Evolutionary conservation across 2,329 filamentous ascomycete species (phyloP), one percentile per base, ranked within the genome.

Genomic region (Ceratocystis huliohia): DNA sequence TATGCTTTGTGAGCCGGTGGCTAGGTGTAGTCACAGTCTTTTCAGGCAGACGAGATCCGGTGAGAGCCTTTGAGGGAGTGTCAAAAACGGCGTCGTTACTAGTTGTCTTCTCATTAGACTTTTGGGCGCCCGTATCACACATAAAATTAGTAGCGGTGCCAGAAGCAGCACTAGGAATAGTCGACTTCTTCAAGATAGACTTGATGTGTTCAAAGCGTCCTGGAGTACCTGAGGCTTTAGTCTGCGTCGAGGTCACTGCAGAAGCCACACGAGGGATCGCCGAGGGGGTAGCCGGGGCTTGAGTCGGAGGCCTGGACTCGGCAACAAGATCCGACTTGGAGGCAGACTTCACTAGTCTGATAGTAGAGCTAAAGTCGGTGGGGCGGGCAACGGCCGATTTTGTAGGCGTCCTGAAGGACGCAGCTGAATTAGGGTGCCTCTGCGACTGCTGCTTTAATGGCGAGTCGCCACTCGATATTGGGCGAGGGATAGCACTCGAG

Each of bases 371-470:
- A 4, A 70, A 68, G n/a, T 69, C 57, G 7, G 89, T 94, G 0
- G 91, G 91, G 5, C 89, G 95, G 74, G 86, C 83, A 37, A 93
- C 78, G 68, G 79, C 85, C 68, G 79, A 75, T 69, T 82, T 79
- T 7, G 81, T 76, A 65, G 66, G 80, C 77, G 0, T 80, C 75
- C 57, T 61, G 33, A 64, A 63, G 7, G 33, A 20, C 5, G 64
- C 37, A 57, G 56, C 44, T 22, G 45, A 48, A 59, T 53, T 65
- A 5, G 63, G 61, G 20, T 69, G 57, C 3, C 50, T 28, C 56
- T 68, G 65, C 3, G 57, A 53, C 20, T 69, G 57, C 2, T 50
- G 28, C 56, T 68, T 66, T 6, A 44, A 53, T 48, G 57, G 65
- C 33, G 65, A 68, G 45, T 61, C 65, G 15, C 33, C 70, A 70